Evolutionary conservation across 352 stramenopile genomes (phyloP).

Genomic region (Sclerospora graminicola): DNA sequence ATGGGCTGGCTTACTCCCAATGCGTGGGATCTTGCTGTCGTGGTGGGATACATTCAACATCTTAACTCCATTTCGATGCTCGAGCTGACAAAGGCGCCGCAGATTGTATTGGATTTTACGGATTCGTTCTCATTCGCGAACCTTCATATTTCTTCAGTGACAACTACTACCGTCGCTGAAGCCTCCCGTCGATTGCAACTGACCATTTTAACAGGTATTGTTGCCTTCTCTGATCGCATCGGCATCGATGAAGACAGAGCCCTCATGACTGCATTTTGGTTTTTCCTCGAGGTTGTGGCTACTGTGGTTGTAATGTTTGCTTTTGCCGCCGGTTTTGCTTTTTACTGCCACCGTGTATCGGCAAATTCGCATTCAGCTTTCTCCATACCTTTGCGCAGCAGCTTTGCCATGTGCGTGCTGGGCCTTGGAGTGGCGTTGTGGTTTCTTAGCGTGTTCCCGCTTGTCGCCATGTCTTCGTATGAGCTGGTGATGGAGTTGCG

Average conservation of each 20-base stretch:
- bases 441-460: conserved; percentile 43
- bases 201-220: conserved; percentile 55
- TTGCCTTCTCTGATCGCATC: conserved; percentile 57
- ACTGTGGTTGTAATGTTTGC: conserved; percentile 33
- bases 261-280: conserved; percentile 26
- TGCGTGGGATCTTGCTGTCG: conserved; percentile 52
- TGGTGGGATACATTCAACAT: conserved; percentile 62
- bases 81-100: conserved; percentile 62
- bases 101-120: conserved; percentile 63
- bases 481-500: conserved; percentile 57
- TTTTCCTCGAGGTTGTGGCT: conserved; percentile 34
- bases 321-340: conserved; percentile 13
- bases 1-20: conserved; percentile 45
- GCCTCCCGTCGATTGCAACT: conserved; percentile 29
- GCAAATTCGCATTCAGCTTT: conserved; percentile 15
- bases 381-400: conserved; percentile 15
- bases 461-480: conserved; percentile 44
- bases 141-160: conserved; percentile 34
- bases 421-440: conserved; percentile 42
- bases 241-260: conserved; percentile 42
- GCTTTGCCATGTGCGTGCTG: conserved; percentile 40
- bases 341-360: conserved; percentile 16
- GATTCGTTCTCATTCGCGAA: conserved; percentile 71
- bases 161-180: conserved; percentile 20
- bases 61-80: conserved; percentile 62